These are phyloP conservation scores for Thelonectria olida DNA, from an alignment of 2,329 filamentous ascomycete species.

Conservation along the genomic window DNA sequence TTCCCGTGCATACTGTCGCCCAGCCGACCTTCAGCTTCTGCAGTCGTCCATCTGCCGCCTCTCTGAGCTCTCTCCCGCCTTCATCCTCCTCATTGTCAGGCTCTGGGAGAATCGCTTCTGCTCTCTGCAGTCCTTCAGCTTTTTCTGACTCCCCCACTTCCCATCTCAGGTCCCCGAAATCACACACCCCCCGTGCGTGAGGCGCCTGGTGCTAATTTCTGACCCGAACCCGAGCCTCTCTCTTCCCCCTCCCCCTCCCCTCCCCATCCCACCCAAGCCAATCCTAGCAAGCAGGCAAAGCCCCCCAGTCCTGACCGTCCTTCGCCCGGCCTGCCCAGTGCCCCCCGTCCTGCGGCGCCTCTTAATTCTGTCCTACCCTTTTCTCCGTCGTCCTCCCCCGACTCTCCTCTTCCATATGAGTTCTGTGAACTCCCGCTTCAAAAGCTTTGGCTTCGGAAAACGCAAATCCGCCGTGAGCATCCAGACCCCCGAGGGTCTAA, in stretches of 20 bases:
- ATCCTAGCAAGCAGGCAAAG: slow-evolving; percentile 19
- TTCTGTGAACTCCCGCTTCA: slow-evolving; percentile 82
- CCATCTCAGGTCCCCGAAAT: slow-evolving; percentile 6
- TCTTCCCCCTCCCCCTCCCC: slow-evolving; percentile 27
- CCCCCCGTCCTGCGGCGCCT: slow-evolving; percentile 32
- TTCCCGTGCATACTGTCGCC: not conserved
- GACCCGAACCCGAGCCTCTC: slow-evolving; percentile 36
- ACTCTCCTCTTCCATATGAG: slow-evolving; percentile 64
- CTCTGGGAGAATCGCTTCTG: not conserved
- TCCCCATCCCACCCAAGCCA: slow-evolving; percentile 30
- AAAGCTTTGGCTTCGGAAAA: slow-evolving; percentile 84
- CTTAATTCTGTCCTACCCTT: slow-evolving; percentile 40
- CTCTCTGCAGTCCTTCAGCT: slow-evolving; percentile 6
- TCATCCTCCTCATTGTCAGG: not conserved
- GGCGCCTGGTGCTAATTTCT: slow-evolving; percentile 37
- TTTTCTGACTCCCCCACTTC: slow-evolving; percentile 11
- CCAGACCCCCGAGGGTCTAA: slow-evolving; percentile 56
- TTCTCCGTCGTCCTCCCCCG: slow-evolving; percentile 36
- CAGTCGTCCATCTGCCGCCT: not conserved
- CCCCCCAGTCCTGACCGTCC: slow-evolving; percentile 26
- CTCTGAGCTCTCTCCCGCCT: not conserved
- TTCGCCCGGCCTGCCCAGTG: slow-evolving; percentile 31
- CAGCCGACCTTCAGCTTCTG: not conserved
- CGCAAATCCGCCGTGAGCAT: slow-evolving; percentile 75
- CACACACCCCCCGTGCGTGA: slow-evolving; percentile 22